A percentile compares a stretch with the other conserved stretches of the same genome.
Conservation (phyloP, 768 basidiomycete genomes). For the Pilatotrama ljubarskyi region DNA sequence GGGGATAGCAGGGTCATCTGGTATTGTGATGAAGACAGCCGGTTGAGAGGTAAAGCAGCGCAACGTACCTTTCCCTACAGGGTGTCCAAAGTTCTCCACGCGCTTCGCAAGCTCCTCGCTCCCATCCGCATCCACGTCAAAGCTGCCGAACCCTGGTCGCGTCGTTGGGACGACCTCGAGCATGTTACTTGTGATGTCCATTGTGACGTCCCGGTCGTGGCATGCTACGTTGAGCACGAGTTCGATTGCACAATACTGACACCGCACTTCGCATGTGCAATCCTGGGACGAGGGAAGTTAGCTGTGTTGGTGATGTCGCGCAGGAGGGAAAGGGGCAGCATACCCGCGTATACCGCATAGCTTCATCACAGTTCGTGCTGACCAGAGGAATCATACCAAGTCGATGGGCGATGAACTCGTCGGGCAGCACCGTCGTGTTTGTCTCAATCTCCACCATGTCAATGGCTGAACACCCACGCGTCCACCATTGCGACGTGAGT, state of each 20-base stretch:
- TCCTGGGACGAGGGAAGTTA: constrained; percentile 53
- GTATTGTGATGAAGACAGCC: neutral
- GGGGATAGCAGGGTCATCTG: constrained; percentile 59
- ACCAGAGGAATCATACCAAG: constrained; percentile 91
- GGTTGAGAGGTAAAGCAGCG: neutral
- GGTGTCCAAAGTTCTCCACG: constrained; percentile 72
- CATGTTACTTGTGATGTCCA: constrained; percentile 86
- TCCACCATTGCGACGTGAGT: constrained; percentile 1
- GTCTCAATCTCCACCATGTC: constrained; percentile 92
- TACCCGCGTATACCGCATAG: constrained; percentile 77
- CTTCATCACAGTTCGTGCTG: constrained; percentile 86
- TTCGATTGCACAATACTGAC: constrained; percentile 82
- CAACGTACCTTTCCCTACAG: constrained; percentile 82
- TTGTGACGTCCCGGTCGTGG: constrained; percentile 60
- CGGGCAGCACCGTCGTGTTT: constrained; percentile 92
- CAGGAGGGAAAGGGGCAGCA: constrained; percentile 25
- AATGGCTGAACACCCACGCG: constrained; percentile 60
- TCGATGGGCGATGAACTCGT: constrained; percentile 97
- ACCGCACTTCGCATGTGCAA: constrained; percentile 84
- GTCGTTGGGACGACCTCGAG: constrained; percentile 58
- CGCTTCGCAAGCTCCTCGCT: constrained; percentile 79
- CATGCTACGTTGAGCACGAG: constrained; percentile 79
- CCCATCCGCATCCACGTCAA: constrained; percentile 41
- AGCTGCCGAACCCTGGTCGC: constrained; percentile 12
- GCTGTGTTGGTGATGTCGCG: neutral